Evolutionary conservation across 345 rosid genomes (phyloP).

Genomic region (Noccaea bulbosa): DNA sequence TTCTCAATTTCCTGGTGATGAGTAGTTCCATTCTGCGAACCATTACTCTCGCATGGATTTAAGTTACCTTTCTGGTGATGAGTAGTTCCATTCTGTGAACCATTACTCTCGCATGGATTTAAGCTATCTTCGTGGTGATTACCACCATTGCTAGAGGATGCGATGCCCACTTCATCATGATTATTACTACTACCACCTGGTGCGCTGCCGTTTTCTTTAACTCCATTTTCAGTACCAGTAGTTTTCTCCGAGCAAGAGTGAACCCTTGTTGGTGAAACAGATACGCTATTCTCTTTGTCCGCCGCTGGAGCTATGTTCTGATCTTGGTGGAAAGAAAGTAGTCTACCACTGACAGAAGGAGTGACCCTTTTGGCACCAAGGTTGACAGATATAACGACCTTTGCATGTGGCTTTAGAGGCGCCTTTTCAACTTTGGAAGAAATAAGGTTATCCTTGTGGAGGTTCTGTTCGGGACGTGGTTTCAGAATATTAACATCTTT

Average conservation of each 20-base stretch:
- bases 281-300: conserved; percentile 51
- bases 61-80: conserved; percentile 42
- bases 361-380: conserved; percentile 55
- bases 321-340: conserved; percentile 48
- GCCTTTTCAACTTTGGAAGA: conserved; percentile 60
- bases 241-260: conserved; percentile 46
- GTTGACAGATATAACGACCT: conserved; percentile 64
- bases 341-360: conserved; percentile 54
- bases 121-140: conserved; percentile 43
- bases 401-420: conserved; percentile 54
- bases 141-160: conserved; percentile 35
- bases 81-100: conserved; percentile 35
- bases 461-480: conserved; percentile 47
- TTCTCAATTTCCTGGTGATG: conserved; percentile 45
- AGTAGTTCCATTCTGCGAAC: conserved; percentile 34
- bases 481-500: conserved; percentile 45
- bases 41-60: conserved; percentile 46
- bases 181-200: conserved; percentile 21
- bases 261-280: conserved; percentile 41
- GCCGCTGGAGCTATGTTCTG: conserved; percentile 48
- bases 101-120: conserved; percentile 46
- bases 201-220: conserved; percentile 40
- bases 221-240: conserved; percentile 45
- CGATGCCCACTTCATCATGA: conserved; percentile 9
- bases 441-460: conserved; percentile 42